phyloP scores from a whole-genome alignment of 2,329 filamentous ascomycete genomes.

The Penicillium nordicum region DNA sequence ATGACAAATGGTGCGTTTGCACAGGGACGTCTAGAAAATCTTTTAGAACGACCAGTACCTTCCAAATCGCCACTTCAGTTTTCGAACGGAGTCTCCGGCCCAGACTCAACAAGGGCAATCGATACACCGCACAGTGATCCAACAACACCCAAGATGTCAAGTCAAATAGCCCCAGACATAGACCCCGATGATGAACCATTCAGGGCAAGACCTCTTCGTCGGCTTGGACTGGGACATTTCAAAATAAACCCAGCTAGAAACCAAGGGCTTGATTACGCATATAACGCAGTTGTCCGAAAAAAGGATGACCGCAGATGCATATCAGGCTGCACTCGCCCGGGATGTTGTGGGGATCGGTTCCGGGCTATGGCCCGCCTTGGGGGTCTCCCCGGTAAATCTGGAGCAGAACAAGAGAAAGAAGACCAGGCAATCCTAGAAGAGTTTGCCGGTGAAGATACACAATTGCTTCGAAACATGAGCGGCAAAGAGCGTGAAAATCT shows the following conservation, averaged over 20 bases:
- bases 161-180: constrained; percentile 9
- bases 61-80: constrained; percentile 19
- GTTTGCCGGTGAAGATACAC: constrained; percentile 48
- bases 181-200: constrained; percentile 45
- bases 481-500: constrained; percentile 61
- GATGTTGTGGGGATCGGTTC: constrained; percentile 74
- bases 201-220: constrained; percentile 55
- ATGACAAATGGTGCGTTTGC: constrained; percentile 4
- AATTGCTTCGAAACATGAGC: constrained; percentile 49
- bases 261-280: constrained; percentile 69
- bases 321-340: constrained; percentile 67
- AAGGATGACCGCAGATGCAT: constrained; percentile 67
- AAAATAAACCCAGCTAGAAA: constrained; percentile 74
- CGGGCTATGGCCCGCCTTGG: constrained; percentile 57
- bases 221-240: constrained; percentile 69
- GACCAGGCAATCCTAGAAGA: constrained; percentile 47
- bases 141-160: background rate
- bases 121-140: background rate
- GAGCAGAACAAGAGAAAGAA: constrained; percentile 15
- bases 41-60: constrained; percentile 31
- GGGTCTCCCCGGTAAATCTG: constrained; percentile 28
- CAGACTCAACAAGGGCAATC: background rate
- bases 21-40: constrained; percentile 29
- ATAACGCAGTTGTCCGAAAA: constrained; percentile 68
- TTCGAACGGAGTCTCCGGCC: background rate